A percentile compares a stretch with the other conserved stretches of the same genome.
Conservation (phyloP, 2,329 filamentous ascomycete genomes). For the Botrytis fragariae region DNA sequence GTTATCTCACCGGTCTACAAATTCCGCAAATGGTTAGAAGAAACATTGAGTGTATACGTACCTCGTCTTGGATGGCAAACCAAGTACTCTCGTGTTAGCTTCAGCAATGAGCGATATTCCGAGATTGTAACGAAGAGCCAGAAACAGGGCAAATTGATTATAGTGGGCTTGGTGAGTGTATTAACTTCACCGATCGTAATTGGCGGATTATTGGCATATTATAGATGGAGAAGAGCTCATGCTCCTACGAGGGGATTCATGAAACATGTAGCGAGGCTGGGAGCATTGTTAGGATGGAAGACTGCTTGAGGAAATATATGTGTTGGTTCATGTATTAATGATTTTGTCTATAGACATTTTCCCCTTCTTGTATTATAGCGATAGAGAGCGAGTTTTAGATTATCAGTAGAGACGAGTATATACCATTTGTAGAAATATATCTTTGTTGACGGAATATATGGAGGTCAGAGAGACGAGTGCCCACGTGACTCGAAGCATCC, state of each 20-base stretch:
- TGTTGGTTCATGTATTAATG: not conserved
- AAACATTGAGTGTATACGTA: slow-evolving; percentile 72
- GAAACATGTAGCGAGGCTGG: not conserved
- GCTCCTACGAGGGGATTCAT: not conserved
- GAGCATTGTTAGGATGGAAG: slow-evolving; percentile 8
- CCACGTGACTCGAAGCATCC: not conserved
- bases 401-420: not conserved
- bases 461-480: not conserved
- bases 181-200: slow-evolving; percentile 27
- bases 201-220: slow-evolving; percentile 25
- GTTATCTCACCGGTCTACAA: slow-evolving; percentile 77
- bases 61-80: slow-evolving; percentile 84
- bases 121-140: slow-evolving; percentile 71
- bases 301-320: not conserved
- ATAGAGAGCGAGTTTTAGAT: not conserved
- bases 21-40: slow-evolving; percentile 81
- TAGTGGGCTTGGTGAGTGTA: slow-evolving; percentile 26
- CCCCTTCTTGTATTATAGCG: not conserved
- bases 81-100: slow-evolving; percentile 88
- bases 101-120: slow-evolving; percentile 88
- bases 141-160: slow-evolving; percentile 54
- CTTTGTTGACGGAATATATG: not conserved
- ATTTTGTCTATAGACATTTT: not conserved
- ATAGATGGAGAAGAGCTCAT: slow-evolving; percentile 23
- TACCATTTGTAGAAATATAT: not conserved